Evolutionary conservation across 129 eudicot species (phyloP).

Genomic region (Dittrichia graveolens): DNA sequence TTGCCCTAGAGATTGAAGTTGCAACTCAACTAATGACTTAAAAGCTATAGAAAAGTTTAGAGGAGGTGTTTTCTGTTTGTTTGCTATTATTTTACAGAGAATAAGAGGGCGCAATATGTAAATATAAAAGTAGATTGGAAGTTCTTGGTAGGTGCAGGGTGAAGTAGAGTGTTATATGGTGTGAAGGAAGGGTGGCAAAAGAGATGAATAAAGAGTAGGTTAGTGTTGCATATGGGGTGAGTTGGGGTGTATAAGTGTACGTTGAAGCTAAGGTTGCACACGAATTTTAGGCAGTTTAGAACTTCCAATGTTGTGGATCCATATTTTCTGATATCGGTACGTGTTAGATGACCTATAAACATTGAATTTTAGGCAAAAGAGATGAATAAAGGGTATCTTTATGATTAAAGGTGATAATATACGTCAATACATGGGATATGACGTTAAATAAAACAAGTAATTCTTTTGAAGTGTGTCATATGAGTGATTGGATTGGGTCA

Average conservation of each 20-base stretch:
- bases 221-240: slow-evolving; percentile 38
- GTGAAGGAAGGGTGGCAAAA: slow-evolving; percentile 33
- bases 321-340: background rate
- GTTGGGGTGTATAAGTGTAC: slow-evolving; percentile 9
- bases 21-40: slow-evolving; percentile 14
- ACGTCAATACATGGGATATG: too few species aligned
- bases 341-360: too few species aligned
- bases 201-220: slow-evolving; percentile 39
- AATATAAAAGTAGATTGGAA: slow-evolving; percentile 21
- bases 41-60: slow-evolving; percentile 13
- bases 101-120: slow-evolving; percentile 9
- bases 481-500: too few species aligned
- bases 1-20: background rate
- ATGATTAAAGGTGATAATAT: background rate
- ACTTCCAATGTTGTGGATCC: slow-evolving; percentile 9
- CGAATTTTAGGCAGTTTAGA: slow-evolving; percentile 27
- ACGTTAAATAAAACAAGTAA: too few species aligned
- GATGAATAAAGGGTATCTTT: too few species aligned
- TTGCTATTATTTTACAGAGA: slow-evolving; percentile 21
- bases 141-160: slow-evolving; percentile 21
- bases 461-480: too few species aligned
- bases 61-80: background rate
- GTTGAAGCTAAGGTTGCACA: slow-evolving; percentile 43
- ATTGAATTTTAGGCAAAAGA: too few species aligned
- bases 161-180: slow-evolving; percentile 34